These are phyloP conservation scores for Schizochytrium sp. DNA, from an alignment of 108 stramenopile genomes.

Conservation along the genomic window DNA sequence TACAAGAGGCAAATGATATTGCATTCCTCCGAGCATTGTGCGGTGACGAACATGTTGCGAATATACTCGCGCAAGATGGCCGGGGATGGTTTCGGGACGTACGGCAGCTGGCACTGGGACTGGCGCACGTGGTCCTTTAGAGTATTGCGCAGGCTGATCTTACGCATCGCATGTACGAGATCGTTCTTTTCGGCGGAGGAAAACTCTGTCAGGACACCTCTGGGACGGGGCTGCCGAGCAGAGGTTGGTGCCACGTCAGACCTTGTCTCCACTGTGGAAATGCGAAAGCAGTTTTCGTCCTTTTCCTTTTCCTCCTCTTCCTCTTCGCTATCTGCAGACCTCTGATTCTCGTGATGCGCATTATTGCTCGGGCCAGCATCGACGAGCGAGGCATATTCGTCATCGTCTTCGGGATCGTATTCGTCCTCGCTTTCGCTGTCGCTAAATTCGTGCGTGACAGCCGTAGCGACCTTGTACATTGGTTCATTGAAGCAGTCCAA, in stretches of 20 bases:
- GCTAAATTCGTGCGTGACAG: slow-evolving; percentile 61
- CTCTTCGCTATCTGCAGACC: neutral
- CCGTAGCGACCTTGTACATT: neutral
- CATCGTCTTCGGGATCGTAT: neutral
- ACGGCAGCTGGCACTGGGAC: neutral
- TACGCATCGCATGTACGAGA: slow-evolving; percentile 68
- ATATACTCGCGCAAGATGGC: neutral
- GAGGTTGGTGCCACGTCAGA: neutral
- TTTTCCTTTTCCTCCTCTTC: neutral
- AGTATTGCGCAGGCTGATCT: slow-evolving; percentile 46
- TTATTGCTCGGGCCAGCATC: slow-evolving; percentile 61
- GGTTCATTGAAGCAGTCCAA: neutral
- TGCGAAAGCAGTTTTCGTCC: neutral
- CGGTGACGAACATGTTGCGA: slow-evolving; percentile 43
- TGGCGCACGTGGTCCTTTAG: neutral
- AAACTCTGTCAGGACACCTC: no score
- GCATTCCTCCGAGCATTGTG: slow-evolving; percentile 54
- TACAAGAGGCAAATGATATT: slow-evolving; percentile 91
- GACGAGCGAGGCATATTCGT: neutral
- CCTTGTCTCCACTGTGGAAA: no score
- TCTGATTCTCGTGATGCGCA: neutral
- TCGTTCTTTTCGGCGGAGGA: neutral
- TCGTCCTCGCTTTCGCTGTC: neutral
- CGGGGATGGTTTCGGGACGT: neutral
- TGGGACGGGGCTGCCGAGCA: neutral